Base-by-base conservation (phyloP, 1,284 basidiomycete genomes). In the Apiotrichum mycotoxinovorans region DNA sequence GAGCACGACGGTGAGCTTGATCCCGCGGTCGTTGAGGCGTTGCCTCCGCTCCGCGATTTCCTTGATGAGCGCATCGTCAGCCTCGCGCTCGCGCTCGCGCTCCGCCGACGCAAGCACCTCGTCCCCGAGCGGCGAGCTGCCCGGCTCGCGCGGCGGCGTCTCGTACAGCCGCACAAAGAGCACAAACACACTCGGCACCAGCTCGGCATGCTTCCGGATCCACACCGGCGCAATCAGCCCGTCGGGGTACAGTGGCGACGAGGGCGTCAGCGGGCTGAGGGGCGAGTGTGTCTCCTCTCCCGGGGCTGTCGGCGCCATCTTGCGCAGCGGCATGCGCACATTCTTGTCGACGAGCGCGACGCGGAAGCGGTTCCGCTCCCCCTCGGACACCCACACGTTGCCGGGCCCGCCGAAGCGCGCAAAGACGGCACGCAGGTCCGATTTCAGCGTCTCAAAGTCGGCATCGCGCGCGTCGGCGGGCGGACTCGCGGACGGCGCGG, bases 221-320 rank as follows among this genome's bases (percentile, higher is more conserved):
- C 95, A 98, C 66, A 98, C 91, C 0, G 94, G 95, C 1, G 94
- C 91, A 56, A 98, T 90, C 48, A 98, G 79, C 0, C 95, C 95
- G 72, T 98, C 95, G 0, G 95, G 95, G 72, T 91, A 84, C 17
- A 96, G 80, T 0, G 95, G 94, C 0, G 91, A 94, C 1, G 86
- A 83, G 0, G 88, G 86, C 0, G 89, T 90, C 26, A 96, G 78
- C 0, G 95, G 95, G 0, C 91, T 96, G 10, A 98, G 81, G 0
- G 92, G 92, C 0, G 93, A 97, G 73, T 92, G 90, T 52, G 71
- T 50, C 63, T 66, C 46, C 49, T 54, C 23, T 54, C 64, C 53
- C 44, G 82, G 78, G 14, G 20, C 20, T 30, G 22, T 30, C 4
- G 33, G 20, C 27, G 15, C 26, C 59, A 86, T 81, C 77, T 94